Conservation (phyloP, 352 stramenopile species). For the Globisporangium okanoganense region DNA sequence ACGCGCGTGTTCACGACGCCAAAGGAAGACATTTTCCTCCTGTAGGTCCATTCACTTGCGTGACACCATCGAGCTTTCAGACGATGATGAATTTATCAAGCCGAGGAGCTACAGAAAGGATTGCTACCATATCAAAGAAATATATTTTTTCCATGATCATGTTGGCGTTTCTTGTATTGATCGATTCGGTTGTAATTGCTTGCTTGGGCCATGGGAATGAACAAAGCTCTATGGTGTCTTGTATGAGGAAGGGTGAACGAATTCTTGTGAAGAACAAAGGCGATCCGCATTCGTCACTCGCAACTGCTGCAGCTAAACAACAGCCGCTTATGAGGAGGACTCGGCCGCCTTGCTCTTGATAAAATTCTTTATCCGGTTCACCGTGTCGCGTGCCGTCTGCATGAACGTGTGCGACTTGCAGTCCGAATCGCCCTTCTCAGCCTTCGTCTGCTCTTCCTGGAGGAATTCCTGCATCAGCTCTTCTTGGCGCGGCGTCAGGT, state of each 20-base stretch:
- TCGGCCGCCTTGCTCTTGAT: constrained; percentile 59
- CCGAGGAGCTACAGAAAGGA: background rate
- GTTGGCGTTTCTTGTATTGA: background rate
- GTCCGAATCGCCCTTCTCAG: constrained; percentile 61
- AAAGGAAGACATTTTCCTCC: constrained; percentile 81
- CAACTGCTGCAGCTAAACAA: background rate
- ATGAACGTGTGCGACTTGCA: constrained; percentile 84
- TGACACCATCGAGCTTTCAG: background rate
- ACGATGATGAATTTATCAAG: background rate
- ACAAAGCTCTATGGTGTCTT: constrained; percentile 13
- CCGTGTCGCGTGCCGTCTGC: constrained; percentile 73
- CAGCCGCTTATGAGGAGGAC: constrained; percentile 7
- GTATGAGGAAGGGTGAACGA: background rate
- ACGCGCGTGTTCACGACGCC: constrained; percentile 78
- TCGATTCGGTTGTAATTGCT: background rate
- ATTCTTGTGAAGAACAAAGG: background rate
- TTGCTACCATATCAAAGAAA: background rate
- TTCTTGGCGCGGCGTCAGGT: constrained; percentile 92
- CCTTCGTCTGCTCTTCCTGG: constrained; percentile 78
- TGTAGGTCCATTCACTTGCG: constrained; percentile 26
- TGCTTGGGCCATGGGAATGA: background rate
- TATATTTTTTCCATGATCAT: background rate
- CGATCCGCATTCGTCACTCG: background rate
- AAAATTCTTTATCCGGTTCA: constrained; percentile 89
- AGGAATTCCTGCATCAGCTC: constrained; percentile 96